Conservation (phyloP, 116 monocot species). For the Iris pallida region DNA sequence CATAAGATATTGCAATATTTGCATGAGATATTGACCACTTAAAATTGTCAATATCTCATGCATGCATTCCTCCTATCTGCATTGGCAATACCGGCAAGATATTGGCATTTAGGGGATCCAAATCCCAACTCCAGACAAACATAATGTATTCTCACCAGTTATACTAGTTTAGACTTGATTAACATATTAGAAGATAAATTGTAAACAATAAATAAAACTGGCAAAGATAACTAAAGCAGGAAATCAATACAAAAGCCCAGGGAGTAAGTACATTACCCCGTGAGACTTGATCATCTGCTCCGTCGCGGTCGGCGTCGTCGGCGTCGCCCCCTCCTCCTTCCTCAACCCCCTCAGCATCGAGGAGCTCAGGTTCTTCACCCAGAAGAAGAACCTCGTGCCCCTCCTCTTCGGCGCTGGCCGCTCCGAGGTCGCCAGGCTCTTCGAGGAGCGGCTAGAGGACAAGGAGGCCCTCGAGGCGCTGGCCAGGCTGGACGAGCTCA, state of each 20-base stretch:
- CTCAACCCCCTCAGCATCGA: constrained; percentile 62
- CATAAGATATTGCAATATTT: too few species aligned
- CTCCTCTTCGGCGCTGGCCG: constrained; percentile 56
- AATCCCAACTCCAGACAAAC: too few species aligned
- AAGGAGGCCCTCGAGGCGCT: constrained; percentile 66
- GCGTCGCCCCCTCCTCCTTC: constrained; percentile 53
- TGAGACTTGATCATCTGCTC: constrained; percentile 72
- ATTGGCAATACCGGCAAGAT: too few species aligned
- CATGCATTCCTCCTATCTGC: constrained; percentile 20
- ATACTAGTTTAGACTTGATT: too few species aligned
- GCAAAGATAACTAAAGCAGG: constrained; percentile 18
- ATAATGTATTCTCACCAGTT: too few species aligned
- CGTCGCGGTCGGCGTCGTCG: constrained; percentile 54
- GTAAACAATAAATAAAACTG: constrained; percentile 3
- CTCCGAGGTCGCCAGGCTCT: constrained; percentile 43
- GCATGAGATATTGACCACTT: too few species aligned
- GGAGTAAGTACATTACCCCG: constrained; percentile 1
- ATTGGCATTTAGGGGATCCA: not conserved
- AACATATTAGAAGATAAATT: too few species aligned
- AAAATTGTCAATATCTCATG: too few species aligned
- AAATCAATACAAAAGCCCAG: too few species aligned
- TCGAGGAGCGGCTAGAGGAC: constrained; percentile 51
- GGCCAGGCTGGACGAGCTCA: constrained; percentile 43
- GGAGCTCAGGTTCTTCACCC: constrained; percentile 85
- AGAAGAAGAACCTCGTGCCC: constrained; percentile 89